Percentiles rank a stretch among this genome's conserved stretches.
Conservation (phyloP, 2,329 filamentous ascomycete genomes). For the Pseudogymnoascus sp. region DNA sequence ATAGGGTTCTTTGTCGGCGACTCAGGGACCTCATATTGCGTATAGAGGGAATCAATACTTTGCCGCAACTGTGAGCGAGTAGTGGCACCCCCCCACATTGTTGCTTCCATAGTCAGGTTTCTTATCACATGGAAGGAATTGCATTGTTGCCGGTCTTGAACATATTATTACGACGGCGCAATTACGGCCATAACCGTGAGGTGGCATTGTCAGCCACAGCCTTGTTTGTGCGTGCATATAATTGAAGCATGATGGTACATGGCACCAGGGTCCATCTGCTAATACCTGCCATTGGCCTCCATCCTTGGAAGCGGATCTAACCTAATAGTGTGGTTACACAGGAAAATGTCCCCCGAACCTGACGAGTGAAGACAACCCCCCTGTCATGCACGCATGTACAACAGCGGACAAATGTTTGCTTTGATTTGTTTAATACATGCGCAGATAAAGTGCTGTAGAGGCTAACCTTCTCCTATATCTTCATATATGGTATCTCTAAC, state of each 20-base stretch:
- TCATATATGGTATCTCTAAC: neutral
- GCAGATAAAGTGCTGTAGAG: neutral
- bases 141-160: neutral
- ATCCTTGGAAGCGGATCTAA: neutral
- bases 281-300: neutral
- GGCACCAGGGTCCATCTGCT: neutral
- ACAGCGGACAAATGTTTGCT: neutral
- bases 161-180: neutral
- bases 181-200: neutral
- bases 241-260: neutral
- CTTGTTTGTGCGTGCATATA: neutral
- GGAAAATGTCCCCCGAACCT: neutral
- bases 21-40: constrained; percentile 12
- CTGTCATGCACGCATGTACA: neutral
- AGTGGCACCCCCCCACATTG: constrained; percentile 13
- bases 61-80: constrained; percentile 14
- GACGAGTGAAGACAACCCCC: neutral
- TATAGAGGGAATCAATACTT: constrained; percentile 11
- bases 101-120: neutral
- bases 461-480: neutral
- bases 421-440: neutral
- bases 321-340: neutral
- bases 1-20: constrained; percentile 11
- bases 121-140: neutral
- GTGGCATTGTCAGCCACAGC: neutral